phyloP scores from a whole-genome alignment of 768 basidiomycete genomes.

The Floccularia luteovirens region DNA sequence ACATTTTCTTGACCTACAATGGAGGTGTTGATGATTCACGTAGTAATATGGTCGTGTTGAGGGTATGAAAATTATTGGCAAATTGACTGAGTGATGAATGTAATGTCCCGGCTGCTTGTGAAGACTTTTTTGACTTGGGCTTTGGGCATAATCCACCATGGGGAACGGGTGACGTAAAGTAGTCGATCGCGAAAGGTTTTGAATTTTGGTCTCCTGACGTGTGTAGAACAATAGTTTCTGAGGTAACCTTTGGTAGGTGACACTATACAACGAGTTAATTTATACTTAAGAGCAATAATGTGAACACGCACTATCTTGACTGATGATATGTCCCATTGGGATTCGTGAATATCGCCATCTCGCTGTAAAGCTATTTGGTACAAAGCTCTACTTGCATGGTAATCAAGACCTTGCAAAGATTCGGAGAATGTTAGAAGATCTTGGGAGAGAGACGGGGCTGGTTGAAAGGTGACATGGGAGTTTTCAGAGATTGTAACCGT shows the following conservation, averaged over 20 bases:
- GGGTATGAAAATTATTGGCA: conserved; percentile 13
- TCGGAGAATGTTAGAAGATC: conserved; percentile 41
- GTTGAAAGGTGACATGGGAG: conserved; percentile 26
- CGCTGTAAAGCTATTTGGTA: conserved; percentile 71
- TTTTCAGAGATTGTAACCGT: conserved; percentile 25
- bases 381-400: conserved; percentile 30
- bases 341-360: conserved; percentile 28
- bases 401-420: conserved; percentile 22
- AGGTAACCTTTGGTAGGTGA: conserved; percentile 44
- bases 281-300: conserved; percentile 7
- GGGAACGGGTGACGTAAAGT: conserved; percentile 64
- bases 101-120: conserved; percentile 1
- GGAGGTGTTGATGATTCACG: conserved; percentile 42
- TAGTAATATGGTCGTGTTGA: conserved; percentile 49
- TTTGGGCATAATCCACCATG: conserved; percentile 60
- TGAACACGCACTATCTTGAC: conserved; percentile 46
- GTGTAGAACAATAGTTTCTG: conserved; percentile 56
- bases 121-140: conserved; percentile 15
- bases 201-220: conserved; percentile 27
- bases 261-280: conserved; percentile 38
- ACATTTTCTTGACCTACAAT: conserved; percentile 33
- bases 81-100: conserved; percentile 13
- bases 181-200: conserved; percentile 60
- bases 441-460: conserved; percentile 31
- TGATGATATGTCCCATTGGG: conserved; percentile 50